Evolutionary conservation across 2,329 filamentous ascomycete genomes (phyloP).

Genomic region (Pseudogymnoascus sp.): DNA sequence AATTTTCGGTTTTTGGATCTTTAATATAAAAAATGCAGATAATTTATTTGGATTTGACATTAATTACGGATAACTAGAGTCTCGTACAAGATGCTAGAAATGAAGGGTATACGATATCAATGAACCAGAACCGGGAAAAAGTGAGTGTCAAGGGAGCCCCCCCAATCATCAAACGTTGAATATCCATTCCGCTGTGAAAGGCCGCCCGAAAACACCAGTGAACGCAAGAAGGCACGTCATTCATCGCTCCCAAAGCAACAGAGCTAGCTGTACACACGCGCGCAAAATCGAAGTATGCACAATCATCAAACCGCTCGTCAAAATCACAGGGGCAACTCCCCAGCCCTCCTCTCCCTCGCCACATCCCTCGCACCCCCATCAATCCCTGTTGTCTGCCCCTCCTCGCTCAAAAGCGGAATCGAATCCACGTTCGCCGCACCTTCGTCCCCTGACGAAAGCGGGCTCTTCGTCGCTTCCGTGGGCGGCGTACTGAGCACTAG

Average conservation of each 20-base stretch:
- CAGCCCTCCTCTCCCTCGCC: slow-evolving; percentile 38
- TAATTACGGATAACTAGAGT: not conserved
- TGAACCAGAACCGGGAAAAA: not conserved
- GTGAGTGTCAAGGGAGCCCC: not conserved
- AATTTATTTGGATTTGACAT: not conserved
- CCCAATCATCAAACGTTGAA: not conserved
- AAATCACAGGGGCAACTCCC: not conserved
- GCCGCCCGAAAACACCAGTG: not conserved
- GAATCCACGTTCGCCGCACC: slow-evolving; percentile 34
- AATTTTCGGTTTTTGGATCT: not conserved
- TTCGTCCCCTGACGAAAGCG: not conserved
- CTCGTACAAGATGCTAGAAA: not conserved
- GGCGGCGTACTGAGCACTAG: slow-evolving; percentile 28
- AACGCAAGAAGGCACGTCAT: not conserved
- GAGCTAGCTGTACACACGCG: not conserved
- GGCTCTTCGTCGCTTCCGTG: slow-evolving; percentile 31
- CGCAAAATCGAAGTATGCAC: not conserved
- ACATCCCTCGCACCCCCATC: slow-evolving; percentile 39
- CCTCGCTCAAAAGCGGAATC: slow-evolving; percentile 49
- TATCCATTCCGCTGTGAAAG: not conserved
- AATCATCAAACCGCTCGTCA: not conserved
- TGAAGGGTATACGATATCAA: not conserved
- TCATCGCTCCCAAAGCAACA: not conserved
- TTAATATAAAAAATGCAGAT: not conserved
- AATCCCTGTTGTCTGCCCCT: slow-evolving; percentile 32